Conservation (phyloP, 2,329 filamentous ascomycete genomes). For the Nemania abortiva region DNA sequence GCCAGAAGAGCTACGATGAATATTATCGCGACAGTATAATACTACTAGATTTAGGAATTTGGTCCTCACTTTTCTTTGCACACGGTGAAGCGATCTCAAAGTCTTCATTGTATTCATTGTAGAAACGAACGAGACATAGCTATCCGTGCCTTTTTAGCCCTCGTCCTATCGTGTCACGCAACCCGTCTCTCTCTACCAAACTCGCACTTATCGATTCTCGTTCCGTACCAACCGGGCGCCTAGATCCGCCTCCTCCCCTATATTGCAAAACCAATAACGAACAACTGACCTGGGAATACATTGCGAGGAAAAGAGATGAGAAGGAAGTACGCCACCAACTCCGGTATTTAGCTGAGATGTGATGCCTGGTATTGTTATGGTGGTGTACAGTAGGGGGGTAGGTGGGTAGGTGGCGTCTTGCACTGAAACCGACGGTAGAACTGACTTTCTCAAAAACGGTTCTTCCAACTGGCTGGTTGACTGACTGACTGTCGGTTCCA, state of each 20-base stretch:
- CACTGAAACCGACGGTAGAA: background rate
- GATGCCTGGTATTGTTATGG: constrained; percentile 19
- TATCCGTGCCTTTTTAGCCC: background rate
- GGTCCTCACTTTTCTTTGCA: background rate
- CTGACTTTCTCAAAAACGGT: background rate
- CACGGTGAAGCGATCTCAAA: background rate
- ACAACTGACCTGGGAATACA: constrained; percentile 14
- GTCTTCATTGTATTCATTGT: constrained; percentile 7
- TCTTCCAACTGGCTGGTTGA: no score
- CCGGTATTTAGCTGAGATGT: constrained; percentile 28
- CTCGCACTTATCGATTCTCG: constrained; percentile 6
- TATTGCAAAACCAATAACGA: constrained; percentile 1
- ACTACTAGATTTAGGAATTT: background rate
- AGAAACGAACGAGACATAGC: background rate
- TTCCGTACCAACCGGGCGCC: constrained; percentile 13
- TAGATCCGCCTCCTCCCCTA: constrained; percentile 7
- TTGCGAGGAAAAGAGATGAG: constrained; percentile 17
- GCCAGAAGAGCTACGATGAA: background rate
- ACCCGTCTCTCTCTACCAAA: background rate
- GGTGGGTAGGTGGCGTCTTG: background rate
- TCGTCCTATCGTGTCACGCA: constrained; percentile 8
- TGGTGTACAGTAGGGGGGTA: constrained; percentile 31
- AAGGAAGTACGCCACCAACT: constrained; percentile 29
- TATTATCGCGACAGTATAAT: background rate
- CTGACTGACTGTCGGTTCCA: constrained; percentile 3